A percentile compares a stretch with the other conserved stretches of the same genome.
phyloP scores from a whole-genome alignment of 2,329 filamentous ascomycete species.

The Fusarium papillatum region DNA sequence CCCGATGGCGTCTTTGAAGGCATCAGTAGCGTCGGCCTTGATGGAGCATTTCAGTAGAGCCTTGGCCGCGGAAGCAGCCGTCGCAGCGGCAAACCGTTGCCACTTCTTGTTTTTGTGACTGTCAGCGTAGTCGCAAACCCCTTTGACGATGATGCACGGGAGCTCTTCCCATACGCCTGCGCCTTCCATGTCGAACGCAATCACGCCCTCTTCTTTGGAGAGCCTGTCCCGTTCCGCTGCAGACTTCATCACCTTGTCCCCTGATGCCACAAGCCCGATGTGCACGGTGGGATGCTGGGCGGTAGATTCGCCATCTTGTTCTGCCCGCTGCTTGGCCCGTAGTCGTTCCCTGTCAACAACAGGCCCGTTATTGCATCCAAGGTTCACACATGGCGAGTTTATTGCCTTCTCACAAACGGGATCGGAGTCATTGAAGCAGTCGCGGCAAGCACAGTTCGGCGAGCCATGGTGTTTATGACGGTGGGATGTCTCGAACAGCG shows the following conservation, averaged over 20 bases:
- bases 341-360: background rate
- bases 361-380: background rate
- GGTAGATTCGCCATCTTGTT: no score
- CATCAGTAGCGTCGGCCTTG: background rate
- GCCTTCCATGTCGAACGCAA: conserved; percentile 51
- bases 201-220: conserved; percentile 21
- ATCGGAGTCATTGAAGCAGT: background rate
- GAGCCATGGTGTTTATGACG: background rate
- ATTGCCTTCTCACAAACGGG: background rate
- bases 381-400: background rate
- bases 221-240: conserved; percentile 49
- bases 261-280: conserved; percentile 47
- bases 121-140: conserved; percentile 13
- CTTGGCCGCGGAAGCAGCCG: conserved; percentile 5
- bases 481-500: background rate
- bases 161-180: conserved; percentile 48
- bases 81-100: conserved; percentile 13
- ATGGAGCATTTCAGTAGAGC: background rate
- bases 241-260: conserved; percentile 53
- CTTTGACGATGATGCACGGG: conserved; percentile 53
- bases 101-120: conserved; percentile 2
- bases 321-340: background rate
- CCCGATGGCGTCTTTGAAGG: background rate
- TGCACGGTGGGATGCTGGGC: background rate
- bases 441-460: background rate